Percentiles rank a stretch among this genome's conserved stretches.
Evolutionary conservation across 202 grass and related monocot species (phyloP).

Genomic region (Cymbopogon flexuosus): DNA sequence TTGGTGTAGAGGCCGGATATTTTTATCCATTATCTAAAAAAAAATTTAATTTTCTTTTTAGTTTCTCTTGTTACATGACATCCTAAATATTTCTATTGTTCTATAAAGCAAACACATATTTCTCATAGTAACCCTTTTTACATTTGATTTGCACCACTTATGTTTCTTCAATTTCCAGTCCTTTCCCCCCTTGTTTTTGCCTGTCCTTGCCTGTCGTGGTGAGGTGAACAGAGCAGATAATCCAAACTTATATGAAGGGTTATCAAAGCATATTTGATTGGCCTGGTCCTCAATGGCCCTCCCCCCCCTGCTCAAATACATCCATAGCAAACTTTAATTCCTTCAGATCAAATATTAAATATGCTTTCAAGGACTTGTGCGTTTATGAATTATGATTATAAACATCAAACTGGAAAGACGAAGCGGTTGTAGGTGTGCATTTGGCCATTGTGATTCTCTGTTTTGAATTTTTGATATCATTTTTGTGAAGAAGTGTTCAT

Average conservation of each 20-base stretch:
- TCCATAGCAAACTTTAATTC: neutral
- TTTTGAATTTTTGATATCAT: neutral
- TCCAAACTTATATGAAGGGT: neutral
- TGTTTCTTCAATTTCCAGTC: conserved; percentile 13
- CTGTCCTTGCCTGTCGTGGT: neutral
- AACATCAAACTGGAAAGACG: neutral
- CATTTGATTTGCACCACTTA: conserved; percentile 4
- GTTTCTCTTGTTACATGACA: conserved; percentile 11
- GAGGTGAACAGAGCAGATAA: neutral
- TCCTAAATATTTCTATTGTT: neutral
- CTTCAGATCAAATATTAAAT: neutral
- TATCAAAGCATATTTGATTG: neutral
- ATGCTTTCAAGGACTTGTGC: neutral
- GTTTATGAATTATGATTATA: neutral
- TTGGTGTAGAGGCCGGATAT: too few relatives aligned
- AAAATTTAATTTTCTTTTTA: neutral
- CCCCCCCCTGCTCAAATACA: neutral
- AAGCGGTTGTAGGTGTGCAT: neutral
- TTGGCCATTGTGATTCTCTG: conserved; percentile 1
- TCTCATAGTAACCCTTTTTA: neutral
- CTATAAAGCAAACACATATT: neutral
- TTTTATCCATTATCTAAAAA: too few relatives aligned
- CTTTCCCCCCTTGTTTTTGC: neutral
- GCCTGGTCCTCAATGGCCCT: neutral
- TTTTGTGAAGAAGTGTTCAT: conserved; percentile 1